Evolutionary conservation across 1,284 basidiomycete genomes (phyloP), one percentile per base, ranked within the genome.

Genomic region (Melampsora americana): DNA sequence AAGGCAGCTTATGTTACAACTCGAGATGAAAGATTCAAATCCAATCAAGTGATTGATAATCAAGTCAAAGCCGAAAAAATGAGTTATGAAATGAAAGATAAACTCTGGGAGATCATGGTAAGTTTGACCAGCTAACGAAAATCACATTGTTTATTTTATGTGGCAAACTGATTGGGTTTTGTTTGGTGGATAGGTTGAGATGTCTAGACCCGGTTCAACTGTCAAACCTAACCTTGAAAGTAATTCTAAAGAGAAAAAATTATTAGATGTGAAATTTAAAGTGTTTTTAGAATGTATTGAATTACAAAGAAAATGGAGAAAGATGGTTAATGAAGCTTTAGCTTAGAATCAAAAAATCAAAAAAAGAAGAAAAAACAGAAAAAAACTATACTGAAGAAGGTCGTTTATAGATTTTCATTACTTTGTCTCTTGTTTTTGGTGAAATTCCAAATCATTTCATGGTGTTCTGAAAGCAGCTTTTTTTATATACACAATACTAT

Each of bases 101-200:
- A 85, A 78, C 85, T 98, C 78, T 99, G 95, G 95, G 86, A 90
- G 66, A 90, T 95, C 79, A 99, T 99, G 95, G 93, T 90, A 74
- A 69, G 87, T 82, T 53, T 68, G n/a, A n/a, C n/a, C n/a, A n/a
- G n/a, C n/a, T 2, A 59, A 44, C 30, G 30, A 26, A 20, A 48
- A 61, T 48, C 16, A 62, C n/a, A n/a, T n/a, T n/a, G n/a, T n/a
- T n/a, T n/a, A n/a, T n/a, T n/a, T n/a, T n/a, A n/a, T n/a, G n/a
- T n/a, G n/a, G n/a, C n/a, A n/a, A n/a, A n/a, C n/a, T n/a, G n/a
- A n/a, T n/a, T n/a, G n/a, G n/a, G n/a, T n/a, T n/a, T n/a, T n/a
- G 3, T 60, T 14, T 11, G 6, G 20, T 20, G 7, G 69, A 12
- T 79, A 92, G 91, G 87, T 90, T 56, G 89, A 92, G 80, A 98